phyloP scores from a whole-genome alignment of 306 rosid species.

The Potentilla sterilis region DNA sequence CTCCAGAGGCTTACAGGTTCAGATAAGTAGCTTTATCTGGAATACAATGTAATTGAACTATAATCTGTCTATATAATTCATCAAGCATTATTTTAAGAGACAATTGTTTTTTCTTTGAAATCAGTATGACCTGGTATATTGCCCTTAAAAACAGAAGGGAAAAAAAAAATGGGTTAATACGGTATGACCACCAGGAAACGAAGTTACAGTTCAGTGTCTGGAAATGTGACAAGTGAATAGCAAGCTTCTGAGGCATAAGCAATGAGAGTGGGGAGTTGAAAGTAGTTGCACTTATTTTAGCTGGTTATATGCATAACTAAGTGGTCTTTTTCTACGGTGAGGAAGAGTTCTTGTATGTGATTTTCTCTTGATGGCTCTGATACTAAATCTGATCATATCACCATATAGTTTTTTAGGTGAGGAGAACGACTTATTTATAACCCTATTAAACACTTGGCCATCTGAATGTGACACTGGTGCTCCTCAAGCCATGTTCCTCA shows the following conservation, averaged over 20 bases:
- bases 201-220: neutral
- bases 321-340: neutral
- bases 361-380: neutral
- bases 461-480: neutral
- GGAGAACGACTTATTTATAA: neutral
- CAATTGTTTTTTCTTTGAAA: neutral
- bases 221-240: neutral
- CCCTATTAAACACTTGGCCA: neutral
- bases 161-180: too few species aligned
- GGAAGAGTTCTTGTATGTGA: neutral
- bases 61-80: neutral
- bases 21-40: neutral
- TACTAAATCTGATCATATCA: neutral
- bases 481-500: conserved; percentile 7
- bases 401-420: neutral
- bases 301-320: too few species aligned
- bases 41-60: conserved; percentile 2
- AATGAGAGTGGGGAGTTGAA: neutral
- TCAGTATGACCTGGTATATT: neutral
- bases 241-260: neutral
- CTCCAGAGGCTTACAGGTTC: neutral
- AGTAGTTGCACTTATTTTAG: neutral
- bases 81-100: neutral
- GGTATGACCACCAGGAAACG: neutral
- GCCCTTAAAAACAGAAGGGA: too few species aligned